Conservation (phyloP, 495 filamentous ascomycete species). For the Paragyromitra xinjiangensis region DNA sequence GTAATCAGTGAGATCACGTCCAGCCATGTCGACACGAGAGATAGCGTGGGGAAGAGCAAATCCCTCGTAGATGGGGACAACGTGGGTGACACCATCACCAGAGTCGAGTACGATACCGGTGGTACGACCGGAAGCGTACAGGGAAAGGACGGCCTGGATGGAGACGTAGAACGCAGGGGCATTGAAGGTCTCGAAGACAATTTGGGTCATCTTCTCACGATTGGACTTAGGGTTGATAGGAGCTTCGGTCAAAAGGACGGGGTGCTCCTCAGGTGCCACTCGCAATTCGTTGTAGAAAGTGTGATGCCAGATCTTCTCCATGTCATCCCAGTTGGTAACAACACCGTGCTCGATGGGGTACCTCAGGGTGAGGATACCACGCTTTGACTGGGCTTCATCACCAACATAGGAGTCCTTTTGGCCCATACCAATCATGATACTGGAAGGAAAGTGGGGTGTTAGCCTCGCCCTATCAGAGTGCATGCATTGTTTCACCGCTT, state of each 20-base stretch:
- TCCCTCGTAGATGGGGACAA: conserved; percentile 96
- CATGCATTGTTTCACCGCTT: conserved; percentile 33
- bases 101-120: conserved; percentile 96
- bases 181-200: conserved; percentile 99
- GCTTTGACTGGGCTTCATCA: conserved; percentile 91
- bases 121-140: conserved; percentile 95
- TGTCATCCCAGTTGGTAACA: conserved; percentile 99
- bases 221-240: conserved; percentile 96
- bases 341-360: conserved; percentile 98
- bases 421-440: conserved; percentile 99
- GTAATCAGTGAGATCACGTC: conserved; percentile 97
- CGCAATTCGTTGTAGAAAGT: conserved; percentile 88
- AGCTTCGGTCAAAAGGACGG: conserved; percentile 94
- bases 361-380: conserved; percentile 91
- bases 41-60: conserved; percentile 97
- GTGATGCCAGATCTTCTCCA: conserved; percentile 98
- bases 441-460: conserved; percentile 58
- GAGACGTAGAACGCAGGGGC: conserved; percentile 95
- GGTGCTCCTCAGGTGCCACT: conserved; percentile 99
- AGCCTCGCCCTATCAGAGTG: conserved; percentile 43
- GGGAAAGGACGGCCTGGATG: conserved; percentile 94
- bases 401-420: conserved; percentile 99
- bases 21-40: conserved; percentile 93
- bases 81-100: conserved; percentile 96
- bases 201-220: conserved; percentile 94